A percentile compares a stretch with the other conserved stretches of the same genome.
phyloP scores from a whole-genome alignment of 2,329 filamentous ascomycete genomes.

The Triangularia verruculosa region DNA sequence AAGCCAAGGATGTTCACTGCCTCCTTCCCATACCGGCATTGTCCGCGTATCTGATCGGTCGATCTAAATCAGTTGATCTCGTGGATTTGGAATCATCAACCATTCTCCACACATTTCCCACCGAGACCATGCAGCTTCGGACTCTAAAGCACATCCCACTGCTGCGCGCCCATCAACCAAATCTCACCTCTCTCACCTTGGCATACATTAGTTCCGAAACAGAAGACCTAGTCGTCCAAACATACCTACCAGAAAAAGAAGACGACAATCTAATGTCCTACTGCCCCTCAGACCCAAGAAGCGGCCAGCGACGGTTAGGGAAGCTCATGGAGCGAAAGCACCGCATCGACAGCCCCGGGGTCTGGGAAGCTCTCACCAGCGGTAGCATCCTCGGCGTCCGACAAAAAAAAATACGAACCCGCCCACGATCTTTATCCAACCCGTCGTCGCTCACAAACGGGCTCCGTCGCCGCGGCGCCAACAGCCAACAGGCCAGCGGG shows the following conservation, averaged over 20 bases:
- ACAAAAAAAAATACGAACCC: conserved; percentile 30
- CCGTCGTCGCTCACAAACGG: neutral
- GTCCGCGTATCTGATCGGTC: conserved; percentile 59
- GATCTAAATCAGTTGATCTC: conserved; percentile 54
- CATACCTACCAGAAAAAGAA: conserved; percentile 54
- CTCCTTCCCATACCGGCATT: conserved; percentile 58
- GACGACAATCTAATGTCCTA: conserved; percentile 57
- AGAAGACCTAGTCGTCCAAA: conserved; percentile 63
- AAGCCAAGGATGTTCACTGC: conserved; percentile 49
- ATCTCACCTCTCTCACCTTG: conserved; percentile 61
- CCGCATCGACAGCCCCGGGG: conserved; percentile 59
- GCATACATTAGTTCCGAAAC: conserved; percentile 60
- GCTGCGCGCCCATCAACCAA: conserved; percentile 42
- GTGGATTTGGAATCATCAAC: conserved; percentile 57
- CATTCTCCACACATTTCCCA: conserved; percentile 60
- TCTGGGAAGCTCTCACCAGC: conserved; percentile 60
- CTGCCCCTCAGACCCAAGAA: conserved; percentile 39
- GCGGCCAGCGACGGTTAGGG: conserved; percentile 49
- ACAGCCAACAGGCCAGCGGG: neutral
- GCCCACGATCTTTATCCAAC: conserved; percentile 4
- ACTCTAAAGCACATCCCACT: conserved; percentile 61
- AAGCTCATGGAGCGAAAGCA: conserved; percentile 51
- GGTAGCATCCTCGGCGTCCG: conserved; percentile 64
- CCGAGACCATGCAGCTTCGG: conserved; percentile 55
- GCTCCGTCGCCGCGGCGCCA: neutral